phyloP scores from a whole-genome alignment of 1,139 yeast genomes.

The Pichia sp. region DNA sequence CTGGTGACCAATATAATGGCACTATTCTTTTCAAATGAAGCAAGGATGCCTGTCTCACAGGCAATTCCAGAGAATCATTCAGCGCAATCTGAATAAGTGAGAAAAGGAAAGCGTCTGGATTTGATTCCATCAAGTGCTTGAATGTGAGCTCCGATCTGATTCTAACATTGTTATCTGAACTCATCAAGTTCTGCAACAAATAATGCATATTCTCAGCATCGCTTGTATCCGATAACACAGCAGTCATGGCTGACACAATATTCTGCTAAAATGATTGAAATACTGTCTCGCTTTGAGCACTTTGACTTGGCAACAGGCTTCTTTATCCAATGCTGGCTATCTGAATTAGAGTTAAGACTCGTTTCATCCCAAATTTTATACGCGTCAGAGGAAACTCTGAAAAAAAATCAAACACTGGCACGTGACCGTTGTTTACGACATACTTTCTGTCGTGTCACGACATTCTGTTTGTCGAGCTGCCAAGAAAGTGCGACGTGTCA shows the following conservation, averaged over 20 bases:
- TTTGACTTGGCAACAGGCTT: too few species aligned
- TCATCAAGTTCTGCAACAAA: constrained; percentile 13
- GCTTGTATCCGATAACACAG: not conserved
- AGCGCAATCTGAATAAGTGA: constrained; percentile 24
- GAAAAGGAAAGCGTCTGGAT: constrained; percentile 24
- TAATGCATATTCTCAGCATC: not conserved
- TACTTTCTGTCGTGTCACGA: too few species aligned
- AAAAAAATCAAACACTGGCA: too few species aligned
- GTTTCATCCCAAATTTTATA: too few species aligned
- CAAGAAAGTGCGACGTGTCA: not conserved
- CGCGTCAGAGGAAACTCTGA: too few species aligned
- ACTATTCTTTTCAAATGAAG: constrained; percentile 66
- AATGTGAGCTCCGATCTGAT: constrained; percentile 28
- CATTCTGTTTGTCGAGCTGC: not conserved
- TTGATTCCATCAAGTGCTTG: constrained; percentile 19
- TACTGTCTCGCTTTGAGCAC: too few species aligned
- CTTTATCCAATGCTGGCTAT: too few species aligned
- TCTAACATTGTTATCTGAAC: constrained; percentile 28
- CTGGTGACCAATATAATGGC: constrained; percentile 80
- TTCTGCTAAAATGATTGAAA: too few species aligned
- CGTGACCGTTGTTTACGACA: too few species aligned
- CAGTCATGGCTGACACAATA: not conserved
- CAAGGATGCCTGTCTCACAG: constrained; percentile 58
- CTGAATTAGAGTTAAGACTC: too few species aligned
- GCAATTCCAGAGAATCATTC: constrained; percentile 14